Conservation (phyloP, 139 green algal genomes). For the Closterium sp. region DNA sequence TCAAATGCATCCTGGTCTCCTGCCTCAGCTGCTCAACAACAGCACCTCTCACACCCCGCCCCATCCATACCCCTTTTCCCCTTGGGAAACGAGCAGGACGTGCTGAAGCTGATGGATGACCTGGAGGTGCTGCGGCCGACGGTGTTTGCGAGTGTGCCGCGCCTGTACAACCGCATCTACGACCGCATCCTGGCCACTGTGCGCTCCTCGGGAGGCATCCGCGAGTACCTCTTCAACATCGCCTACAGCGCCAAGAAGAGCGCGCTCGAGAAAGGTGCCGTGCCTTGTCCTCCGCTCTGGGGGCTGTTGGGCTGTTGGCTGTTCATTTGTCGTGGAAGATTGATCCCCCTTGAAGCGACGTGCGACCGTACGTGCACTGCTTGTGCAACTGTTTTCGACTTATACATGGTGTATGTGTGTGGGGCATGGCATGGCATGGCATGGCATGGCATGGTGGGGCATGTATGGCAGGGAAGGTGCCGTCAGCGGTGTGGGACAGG, state of each 20-base stretch:
- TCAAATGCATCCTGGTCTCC: too few relatives aligned
- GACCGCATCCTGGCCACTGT: slow-evolving; percentile 65
- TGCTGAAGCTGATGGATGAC: slow-evolving; percentile 61
- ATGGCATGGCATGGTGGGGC: background rate
- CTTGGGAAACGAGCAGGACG: slow-evolving; percentile 22
- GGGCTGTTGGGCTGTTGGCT: too few relatives aligned
- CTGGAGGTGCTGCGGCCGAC: slow-evolving; percentile 64
- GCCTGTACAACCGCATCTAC: slow-evolving; percentile 97
- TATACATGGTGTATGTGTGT: background rate
- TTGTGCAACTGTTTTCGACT: too few relatives aligned
- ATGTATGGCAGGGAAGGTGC: slow-evolving; percentile 56
- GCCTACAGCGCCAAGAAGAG: slow-evolving; percentile 51
- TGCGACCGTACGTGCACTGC: too few relatives aligned
- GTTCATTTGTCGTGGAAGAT: too few relatives aligned
- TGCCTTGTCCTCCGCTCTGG: background rate
- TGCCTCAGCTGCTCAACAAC: too few relatives aligned
- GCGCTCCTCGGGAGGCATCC: slow-evolving; percentile 27
- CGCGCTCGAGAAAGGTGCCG: slow-evolving; percentile 31
- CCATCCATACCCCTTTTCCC: too few relatives aligned
- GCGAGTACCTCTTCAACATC: slow-evolving; percentile 51
- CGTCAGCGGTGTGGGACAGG: slow-evolving; percentile 79
- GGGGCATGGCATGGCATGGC: background rate
- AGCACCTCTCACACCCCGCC: too few relatives aligned
- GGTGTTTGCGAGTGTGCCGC: slow-evolving; percentile 84
- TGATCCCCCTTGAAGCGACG: too few relatives aligned